phyloP scores from a whole-genome alignment of 345 rosid genomes.

The Dipteronia dyeriana region DNA sequence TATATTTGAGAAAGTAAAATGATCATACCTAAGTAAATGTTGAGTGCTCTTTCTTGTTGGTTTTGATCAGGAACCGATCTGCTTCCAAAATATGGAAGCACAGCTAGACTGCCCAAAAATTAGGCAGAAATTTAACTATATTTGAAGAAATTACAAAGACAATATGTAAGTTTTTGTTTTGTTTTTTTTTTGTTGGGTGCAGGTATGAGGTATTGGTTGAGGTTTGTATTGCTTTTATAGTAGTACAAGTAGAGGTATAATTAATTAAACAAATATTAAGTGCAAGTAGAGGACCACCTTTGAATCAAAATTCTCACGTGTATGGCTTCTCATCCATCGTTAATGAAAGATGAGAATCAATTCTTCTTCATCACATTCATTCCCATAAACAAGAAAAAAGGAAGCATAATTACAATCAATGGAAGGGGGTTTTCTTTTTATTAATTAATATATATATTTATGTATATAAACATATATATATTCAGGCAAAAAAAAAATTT shows the following conservation, averaged over 20 bases:
- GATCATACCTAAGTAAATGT: background rate
- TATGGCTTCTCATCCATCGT: conserved; percentile 39
- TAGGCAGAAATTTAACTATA: background rate
- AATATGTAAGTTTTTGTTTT: too few species aligned
- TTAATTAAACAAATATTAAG: background rate
- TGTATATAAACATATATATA: conserved; percentile 16
- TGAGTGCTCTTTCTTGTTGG: background rate
- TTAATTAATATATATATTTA: background rate
- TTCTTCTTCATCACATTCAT: conserved; percentile 27
- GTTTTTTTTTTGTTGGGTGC: background rate
- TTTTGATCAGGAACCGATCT: background rate
- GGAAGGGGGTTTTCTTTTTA: background rate
- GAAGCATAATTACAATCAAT: background rate
- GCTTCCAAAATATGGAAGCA: background rate
- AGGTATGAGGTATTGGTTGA: background rate
- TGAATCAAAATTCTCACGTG: conserved; percentile 32
- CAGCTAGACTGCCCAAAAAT: background rate
- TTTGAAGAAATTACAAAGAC: too few species aligned
- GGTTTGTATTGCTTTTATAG: conserved; percentile 30
- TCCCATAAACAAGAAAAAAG: conserved; percentile 18
- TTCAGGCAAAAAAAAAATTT: too few species aligned
- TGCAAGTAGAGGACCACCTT: conserved; percentile 27
- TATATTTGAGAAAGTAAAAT: too few species aligned
- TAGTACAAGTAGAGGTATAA: background rate
- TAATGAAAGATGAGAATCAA: conserved; percentile 35